phyloP scores from a whole-genome alignment of 176 grass and related monocot genomes.

The Juncus effusus region DNA sequence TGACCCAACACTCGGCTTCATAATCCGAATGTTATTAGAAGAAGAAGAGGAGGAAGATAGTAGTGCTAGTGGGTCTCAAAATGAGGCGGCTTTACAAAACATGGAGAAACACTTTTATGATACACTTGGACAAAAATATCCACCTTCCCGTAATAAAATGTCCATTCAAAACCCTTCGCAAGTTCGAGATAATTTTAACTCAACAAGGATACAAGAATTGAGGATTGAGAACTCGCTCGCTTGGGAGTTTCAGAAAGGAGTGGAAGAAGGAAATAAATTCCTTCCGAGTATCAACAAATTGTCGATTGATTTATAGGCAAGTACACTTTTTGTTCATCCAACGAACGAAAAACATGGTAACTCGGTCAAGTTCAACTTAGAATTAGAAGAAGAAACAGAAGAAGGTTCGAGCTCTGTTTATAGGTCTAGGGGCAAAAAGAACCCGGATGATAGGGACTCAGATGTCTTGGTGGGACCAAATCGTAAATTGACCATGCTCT shows the following conservation, averaged over 20 bases:
- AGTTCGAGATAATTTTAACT: no score
- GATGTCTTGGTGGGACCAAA: conserved; percentile 44
- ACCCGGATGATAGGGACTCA: conserved; percentile 27
- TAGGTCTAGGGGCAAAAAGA: no score
- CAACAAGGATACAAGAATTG: neutral
- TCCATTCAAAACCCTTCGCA: no score
- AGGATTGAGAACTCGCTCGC: neutral
- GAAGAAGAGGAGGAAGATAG: conserved; percentile 42
- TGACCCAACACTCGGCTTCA: no score
- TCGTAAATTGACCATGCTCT: conserved; percentile 42
- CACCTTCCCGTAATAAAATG: neutral
- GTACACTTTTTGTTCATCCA: no score
- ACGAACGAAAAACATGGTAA: no score
- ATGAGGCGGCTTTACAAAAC: conserved; percentile 23
- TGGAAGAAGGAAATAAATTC: conserved; percentile 42
- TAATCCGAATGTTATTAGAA: conserved; percentile 46
- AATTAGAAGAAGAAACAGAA: no score
- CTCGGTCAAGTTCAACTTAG: no score
- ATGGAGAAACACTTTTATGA: conserved; percentile 40
- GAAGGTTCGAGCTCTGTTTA: no score
- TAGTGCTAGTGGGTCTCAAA: conserved; percentile 14
- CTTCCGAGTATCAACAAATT: conserved; percentile 35
- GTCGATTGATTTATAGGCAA: no score
- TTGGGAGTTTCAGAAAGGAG: conserved; percentile 26
- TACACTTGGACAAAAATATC: conserved; percentile 22